Conservation (phyloP, 306 rosid species). For the Cucurbita pepo region DNA sequence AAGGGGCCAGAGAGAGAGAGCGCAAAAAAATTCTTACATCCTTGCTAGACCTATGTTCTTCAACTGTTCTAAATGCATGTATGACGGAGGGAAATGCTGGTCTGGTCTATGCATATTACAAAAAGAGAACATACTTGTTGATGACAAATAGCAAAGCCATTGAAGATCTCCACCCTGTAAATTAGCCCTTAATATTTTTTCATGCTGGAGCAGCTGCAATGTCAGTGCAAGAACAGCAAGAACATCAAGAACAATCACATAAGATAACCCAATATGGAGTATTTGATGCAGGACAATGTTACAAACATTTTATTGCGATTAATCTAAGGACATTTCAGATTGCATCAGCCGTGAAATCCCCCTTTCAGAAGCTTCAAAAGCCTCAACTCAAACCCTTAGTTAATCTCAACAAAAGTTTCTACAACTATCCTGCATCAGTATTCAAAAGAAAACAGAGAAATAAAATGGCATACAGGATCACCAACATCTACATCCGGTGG, state of each 20-base stretch:
- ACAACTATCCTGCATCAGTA: background rate
- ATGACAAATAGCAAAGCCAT: too few relatives aligned
- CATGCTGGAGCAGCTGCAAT: conserved; percentile 56
- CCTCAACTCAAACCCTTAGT: background rate
- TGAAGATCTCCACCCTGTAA: conserved; percentile 34
- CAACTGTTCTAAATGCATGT: too few relatives aligned
- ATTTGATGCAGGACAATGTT: background rate
- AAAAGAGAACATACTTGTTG: too few relatives aligned
- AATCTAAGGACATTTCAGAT: background rate
- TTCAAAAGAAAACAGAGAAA: background rate
- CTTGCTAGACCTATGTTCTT: too few relatives aligned
- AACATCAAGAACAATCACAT: background rate
- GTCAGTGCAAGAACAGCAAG: background rate
- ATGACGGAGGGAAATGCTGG: too few relatives aligned
- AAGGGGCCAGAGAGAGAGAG: too few relatives aligned
- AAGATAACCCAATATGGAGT: background rate
- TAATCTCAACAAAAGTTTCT: background rate
- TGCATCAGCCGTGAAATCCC: background rate
- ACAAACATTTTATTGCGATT: background rate
- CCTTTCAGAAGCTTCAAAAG: background rate
- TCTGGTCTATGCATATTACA: too few relatives aligned
- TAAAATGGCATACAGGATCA: conserved; percentile 46
- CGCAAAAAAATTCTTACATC: too few relatives aligned
- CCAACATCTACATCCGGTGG: conserved; percentile 52
- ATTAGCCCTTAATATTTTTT: conserved; percentile 33